Conservation (phyloP, 306 rosid species). For the Corylus avellana region DNA sequence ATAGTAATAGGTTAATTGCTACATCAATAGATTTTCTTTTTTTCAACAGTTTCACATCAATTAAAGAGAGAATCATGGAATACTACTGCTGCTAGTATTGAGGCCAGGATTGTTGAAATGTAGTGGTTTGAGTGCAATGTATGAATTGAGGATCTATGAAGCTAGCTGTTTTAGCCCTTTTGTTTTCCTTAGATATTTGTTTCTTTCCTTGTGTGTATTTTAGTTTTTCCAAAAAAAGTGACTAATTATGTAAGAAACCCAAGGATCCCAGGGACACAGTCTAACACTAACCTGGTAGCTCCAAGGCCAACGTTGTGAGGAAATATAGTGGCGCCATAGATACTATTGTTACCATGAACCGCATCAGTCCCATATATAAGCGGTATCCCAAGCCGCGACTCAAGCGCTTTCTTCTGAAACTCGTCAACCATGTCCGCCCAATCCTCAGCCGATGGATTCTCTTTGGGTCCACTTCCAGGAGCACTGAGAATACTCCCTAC, state of each 20-base stretch:
- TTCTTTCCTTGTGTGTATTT: not conserved
- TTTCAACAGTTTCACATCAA: conserved; percentile 3
- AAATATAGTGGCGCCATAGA: conserved; percentile 68
- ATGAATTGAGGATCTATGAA: not conserved
- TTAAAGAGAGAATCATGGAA: not conserved
- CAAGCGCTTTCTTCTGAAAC: conserved; percentile 55
- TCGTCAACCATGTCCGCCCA: conserved; percentile 72
- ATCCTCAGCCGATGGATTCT: conserved; percentile 49
- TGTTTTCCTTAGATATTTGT: not conserved
- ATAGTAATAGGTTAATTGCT: not conserved
- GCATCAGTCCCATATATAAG: conserved; percentile 73
- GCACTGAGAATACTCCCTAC: conserved; percentile 67
- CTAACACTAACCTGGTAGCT: conserved; percentile 58
- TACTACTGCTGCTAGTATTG: not conserved
- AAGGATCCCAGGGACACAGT: not conserved
- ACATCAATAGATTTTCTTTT: too few relatives aligned
- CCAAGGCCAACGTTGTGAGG: conserved; percentile 84
- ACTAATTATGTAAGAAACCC: not conserved
- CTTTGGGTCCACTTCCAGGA: conserved; percentile 67
- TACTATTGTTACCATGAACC: conserved; percentile 72
- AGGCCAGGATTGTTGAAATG: not conserved
- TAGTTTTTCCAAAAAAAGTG: not conserved
- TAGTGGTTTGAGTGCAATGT: not conserved
- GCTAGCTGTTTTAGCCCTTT: not conserved
- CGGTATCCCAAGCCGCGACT: conserved; percentile 70